A percentile compares a stretch with the other conserved stretches of the same genome.
phyloP scores from a whole-genome alignment of 768 basidiomycete species.

The Rhizopogon salebrosus region DNA sequence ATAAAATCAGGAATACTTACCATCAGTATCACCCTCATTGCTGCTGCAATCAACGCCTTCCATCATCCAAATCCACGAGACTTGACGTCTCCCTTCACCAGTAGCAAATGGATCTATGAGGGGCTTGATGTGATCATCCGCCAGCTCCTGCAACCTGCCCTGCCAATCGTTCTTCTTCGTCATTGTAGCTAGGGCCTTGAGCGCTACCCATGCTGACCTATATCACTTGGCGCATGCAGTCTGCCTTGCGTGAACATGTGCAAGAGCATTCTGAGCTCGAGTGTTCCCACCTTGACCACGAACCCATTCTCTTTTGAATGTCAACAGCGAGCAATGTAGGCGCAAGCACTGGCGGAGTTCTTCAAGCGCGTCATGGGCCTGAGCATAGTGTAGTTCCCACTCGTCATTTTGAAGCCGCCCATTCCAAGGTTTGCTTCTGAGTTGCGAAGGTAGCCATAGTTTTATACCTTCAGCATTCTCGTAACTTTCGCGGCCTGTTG shows the following conservation, averaged over 20 bases:
- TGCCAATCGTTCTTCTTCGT: neutral
- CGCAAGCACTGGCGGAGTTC: conserved; percentile 3
- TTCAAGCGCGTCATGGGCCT: conserved; percentile 9
- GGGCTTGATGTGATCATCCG: neutral
- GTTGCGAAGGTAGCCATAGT: neutral
- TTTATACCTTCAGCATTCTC: neutral
- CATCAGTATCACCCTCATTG: neutral
- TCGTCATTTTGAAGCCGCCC: neutral
- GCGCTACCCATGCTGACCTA: conserved; percentile 5
- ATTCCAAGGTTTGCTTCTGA: neutral
- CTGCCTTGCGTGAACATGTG: conserved; percentile 3
- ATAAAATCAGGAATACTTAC: neutral
- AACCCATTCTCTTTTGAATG: conserved; percentile 10
- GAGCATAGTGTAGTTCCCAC: conserved; percentile 7
- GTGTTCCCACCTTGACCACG: conserved; percentile 10
- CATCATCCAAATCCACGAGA: conserved; percentile 7
- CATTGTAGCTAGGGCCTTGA: neutral
- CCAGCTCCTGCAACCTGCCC: neutral
- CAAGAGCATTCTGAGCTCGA: neutral
- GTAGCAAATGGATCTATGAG: neutral
- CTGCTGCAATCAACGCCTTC: neutral
- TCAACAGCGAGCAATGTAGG: conserved; percentile 3
- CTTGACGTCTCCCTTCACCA: neutral
- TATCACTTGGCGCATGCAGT: neutral
- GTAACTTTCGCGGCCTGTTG: neutral